phyloP scores from a whole-genome alignment of 2,329 filamentous ascomycete species.

The Dothideomycetidae sp. region DNA sequence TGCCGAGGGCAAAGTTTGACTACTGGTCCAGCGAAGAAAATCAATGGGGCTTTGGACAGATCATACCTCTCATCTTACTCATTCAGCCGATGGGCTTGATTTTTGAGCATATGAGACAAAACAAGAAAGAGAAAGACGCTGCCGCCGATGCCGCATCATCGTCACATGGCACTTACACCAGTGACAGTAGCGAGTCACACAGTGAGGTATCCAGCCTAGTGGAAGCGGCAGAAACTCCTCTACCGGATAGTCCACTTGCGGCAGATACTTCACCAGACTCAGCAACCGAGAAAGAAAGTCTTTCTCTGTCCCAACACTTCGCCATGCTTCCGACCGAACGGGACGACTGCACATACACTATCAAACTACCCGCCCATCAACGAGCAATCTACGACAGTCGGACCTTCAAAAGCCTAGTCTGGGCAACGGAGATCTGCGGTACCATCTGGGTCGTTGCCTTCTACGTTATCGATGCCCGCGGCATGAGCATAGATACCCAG shows the following conservation, averaged over 20 bases:
- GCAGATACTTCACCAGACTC: neutral
- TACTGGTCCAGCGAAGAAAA: neutral
- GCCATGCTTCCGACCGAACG: neutral
- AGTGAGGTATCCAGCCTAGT: too few relatives aligned
- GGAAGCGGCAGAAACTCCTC: neutral
- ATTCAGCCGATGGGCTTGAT: neutral
- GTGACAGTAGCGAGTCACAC: too few relatives aligned
- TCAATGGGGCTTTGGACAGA: slow-evolving; percentile 2
- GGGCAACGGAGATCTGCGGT: neutral
- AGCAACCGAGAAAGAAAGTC: neutral
- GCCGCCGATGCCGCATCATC: too few relatives aligned
- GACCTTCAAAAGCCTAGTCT: neutral
- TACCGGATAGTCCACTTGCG: neutral
- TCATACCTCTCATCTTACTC: neutral
- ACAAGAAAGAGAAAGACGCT: too few relatives aligned
- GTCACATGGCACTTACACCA: too few relatives aligned
- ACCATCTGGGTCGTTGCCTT: neutral
- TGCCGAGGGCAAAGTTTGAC: slow-evolving; percentile 11
- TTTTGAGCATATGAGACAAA: too few relatives aligned
- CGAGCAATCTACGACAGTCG: neutral
- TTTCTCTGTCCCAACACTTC: neutral
- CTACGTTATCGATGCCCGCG: neutral
- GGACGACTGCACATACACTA: neutral
- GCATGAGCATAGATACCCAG: neutral
- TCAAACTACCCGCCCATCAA: neutral